Conservation (phyloP, 441 rosid species). For the Theobroma grandiflorum region DNA sequence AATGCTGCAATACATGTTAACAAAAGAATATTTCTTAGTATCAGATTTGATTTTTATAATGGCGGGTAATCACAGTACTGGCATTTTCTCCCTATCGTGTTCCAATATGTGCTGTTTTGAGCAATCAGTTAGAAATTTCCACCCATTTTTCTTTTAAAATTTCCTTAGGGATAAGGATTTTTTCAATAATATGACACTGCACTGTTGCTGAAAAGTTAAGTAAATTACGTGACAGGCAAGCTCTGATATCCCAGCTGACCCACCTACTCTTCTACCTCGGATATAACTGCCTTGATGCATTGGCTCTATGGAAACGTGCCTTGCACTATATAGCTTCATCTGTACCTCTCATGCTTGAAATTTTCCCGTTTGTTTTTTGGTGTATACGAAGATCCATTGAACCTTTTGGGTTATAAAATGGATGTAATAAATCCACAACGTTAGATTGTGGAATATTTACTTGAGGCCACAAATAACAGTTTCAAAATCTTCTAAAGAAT, state of each 20-base stretch:
- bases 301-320: neutral
- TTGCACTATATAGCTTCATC: neutral
- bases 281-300: conserved; percentile 33
- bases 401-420: neutral
- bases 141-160: neutral
- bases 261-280: conserved; percentile 55
- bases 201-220: conserved; percentile 10
- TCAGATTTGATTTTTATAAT: neutral
- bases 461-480: neutral
- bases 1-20: neutral
- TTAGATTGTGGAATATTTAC: neutral
- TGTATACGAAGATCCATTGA: neutral
- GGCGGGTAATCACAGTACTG: neutral
- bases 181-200: neutral
- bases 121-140: neutral
- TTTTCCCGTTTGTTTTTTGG: neutral
- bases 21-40: neutral
- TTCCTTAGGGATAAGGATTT: neutral
- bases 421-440: neutral
- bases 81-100: neutral
- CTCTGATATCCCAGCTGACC: conserved; percentile 60
- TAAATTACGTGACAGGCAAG: conserved; percentile 53
- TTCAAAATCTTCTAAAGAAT: neutral
- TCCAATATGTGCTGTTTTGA: neutral
- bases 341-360: neutral